Conservation (phyloP, 371 early-diverging fungal species). For the Batkoa obscura region DNA sequence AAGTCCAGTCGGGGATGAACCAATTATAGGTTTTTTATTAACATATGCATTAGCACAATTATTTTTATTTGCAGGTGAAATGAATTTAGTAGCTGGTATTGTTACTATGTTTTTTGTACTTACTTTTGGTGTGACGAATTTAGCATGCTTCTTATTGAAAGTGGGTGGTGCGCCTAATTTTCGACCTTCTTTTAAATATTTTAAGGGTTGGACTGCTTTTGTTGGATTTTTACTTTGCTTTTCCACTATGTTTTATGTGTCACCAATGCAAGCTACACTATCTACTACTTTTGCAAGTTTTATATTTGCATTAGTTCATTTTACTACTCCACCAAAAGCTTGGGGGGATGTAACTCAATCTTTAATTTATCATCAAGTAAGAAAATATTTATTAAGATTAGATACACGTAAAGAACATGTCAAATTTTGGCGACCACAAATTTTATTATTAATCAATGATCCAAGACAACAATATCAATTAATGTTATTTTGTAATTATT, state of each 20-base stretch:
- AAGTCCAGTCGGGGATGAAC: conserved; percentile 15
- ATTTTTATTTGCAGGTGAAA: conserved; percentile 26
- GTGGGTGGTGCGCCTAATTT: conserved; percentile 39
- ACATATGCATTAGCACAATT: conserved; percentile 28
- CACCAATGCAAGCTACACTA: conserved; percentile 19
- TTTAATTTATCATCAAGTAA: conserved; percentile 44
- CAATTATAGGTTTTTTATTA: conserved; percentile 19
- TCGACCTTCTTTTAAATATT: conserved; percentile 37
- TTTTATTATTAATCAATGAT: conserved; percentile 28
- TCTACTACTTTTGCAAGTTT: conserved; percentile 20
- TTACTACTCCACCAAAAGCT: conserved; percentile 27
- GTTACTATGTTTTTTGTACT: conserved; percentile 34
- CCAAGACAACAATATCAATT: conserved; percentile 23
- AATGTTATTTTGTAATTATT: conserved; percentile 34
- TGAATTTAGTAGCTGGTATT: conserved; percentile 34
- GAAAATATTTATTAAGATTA: conserved; percentile 36
- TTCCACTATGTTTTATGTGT: conserved; percentile 26
- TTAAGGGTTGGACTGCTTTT: conserved; percentile 33
- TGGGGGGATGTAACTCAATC: conserved; percentile 46
- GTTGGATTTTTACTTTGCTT: conserved; percentile 25
- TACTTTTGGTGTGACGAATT: conserved; percentile 30
- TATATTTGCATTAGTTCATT: conserved; percentile 32
- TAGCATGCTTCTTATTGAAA: conserved; percentile 37
- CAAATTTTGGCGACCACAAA: conserved; percentile 47
- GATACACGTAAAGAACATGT: conserved; percentile 34